Evolutionary conservation across 768 basidiomycete species (phyloP), one percentile per base, ranked within the genome.

Genomic region (Mrakia gelida): DNA sequence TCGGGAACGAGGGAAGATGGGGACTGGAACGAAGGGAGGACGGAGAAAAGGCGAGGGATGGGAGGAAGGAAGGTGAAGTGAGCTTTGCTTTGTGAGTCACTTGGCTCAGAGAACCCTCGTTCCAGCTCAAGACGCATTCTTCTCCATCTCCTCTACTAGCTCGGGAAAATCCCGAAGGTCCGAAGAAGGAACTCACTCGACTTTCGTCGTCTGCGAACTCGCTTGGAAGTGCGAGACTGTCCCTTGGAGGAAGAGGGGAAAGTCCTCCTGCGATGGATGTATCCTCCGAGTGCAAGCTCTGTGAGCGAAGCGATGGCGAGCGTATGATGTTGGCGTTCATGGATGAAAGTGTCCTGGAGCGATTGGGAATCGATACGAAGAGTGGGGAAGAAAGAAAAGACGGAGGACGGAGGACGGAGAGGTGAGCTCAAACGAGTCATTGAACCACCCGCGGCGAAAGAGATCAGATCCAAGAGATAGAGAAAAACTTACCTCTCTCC

Each of bases 271-370:
- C 34, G 23, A 70, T 11, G 21, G 67, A 70, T 2, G 67, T 43
- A 11, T 70, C 67, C 38, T 70, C 67, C 16, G 67, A 70, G 34
- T 70, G 67, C 16, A 70, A 38, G 23, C 34, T 41, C 67, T 70
- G 67, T 26, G 67, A 70, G 3, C 67, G 34, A 23, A 70, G 38
- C 3, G 67, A 70, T 2, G 67, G 67, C 6, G 67, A 70, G 34
- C 67, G 67, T 18, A 70, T 34, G 26, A 70, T 34, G 26, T 70
- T 16, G 34, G 67, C 26, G 67, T 70, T 70, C 67, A 70, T 70
- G 67, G 67, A 34, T 11, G 67, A 26, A 3, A 70, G 38, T 0
- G 67, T 41, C 67, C 67, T 70, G 41, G 21, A 3, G 2, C 13
- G 15, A 43, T 32, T 28, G 30, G 30, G 63, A 32, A 32, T n/a